A percentile compares a stretch with the other conserved stretches of the same genome.
These are phyloP conservation scores for Elsinoe perseae DNA, from an alignment of 2,329 filamentous ascomycete species.

Conservation along the genomic window DNA sequence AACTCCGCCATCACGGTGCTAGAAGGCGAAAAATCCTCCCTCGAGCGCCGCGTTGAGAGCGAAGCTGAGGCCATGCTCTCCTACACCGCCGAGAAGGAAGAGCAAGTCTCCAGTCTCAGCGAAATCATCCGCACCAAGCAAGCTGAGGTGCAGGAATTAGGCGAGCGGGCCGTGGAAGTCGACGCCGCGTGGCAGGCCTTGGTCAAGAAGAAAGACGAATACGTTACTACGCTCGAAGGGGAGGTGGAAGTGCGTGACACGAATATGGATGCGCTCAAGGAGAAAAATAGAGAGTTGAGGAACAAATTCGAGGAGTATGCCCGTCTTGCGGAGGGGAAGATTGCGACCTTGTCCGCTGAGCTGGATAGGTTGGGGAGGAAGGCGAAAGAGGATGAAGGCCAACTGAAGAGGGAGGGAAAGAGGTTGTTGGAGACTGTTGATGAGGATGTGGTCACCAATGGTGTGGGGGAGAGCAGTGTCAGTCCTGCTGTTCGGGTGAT, in stretches of 20 bases:
- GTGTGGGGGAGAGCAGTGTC: neutral
- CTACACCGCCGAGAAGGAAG: conserved; percentile 27
- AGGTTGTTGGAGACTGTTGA: conserved; percentile 6
- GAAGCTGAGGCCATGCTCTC: conserved; percentile 32
- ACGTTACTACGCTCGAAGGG: conserved; percentile 22
- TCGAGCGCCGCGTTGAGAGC: conserved; percentile 30
- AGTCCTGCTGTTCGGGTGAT: neutral
- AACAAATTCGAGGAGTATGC: conserved; percentile 5
- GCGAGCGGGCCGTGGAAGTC: conserved; percentile 28
- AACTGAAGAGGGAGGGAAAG: conserved; percentile 7
- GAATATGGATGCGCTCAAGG: conserved; percentile 19
- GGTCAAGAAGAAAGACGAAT: conserved; percentile 30
- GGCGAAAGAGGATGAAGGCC: neutral
- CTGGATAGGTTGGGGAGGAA: neutral
- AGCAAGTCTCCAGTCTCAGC: conserved; percentile 28
- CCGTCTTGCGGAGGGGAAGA: neutral
- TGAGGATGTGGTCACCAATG: neutral
- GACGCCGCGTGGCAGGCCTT: conserved; percentile 37
- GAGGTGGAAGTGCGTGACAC: conserved; percentile 23
- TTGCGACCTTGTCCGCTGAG: neutral
- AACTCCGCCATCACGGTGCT: conserved; percentile 24
- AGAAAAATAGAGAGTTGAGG: neutral
- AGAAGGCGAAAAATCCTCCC: conserved; percentile 24
- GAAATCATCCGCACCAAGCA: conserved; percentile 28
- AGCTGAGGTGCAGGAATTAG: conserved; percentile 27